A percentile compares a stretch with the other conserved stretches of the same genome.
Evolutionary conservation across 345 rosid genomes (phyloP).

Genomic region (Acer saccharum): DNA sequence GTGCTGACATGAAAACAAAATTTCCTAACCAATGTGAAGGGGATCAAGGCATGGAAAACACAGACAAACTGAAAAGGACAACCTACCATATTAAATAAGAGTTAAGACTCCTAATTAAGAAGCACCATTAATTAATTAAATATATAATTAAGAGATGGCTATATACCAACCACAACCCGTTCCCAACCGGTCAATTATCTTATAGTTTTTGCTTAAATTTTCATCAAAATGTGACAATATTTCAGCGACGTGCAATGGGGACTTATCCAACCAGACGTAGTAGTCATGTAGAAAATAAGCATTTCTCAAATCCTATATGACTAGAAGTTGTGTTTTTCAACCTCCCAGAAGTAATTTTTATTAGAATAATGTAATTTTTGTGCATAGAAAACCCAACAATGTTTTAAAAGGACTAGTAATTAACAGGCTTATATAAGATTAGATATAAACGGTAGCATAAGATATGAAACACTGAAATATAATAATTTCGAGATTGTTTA

Average conservation of each 20-base stretch:
- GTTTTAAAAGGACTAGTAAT: neutral
- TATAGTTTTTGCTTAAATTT: neutral
- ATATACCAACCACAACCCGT: neutral
- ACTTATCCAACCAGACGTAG: neutral
- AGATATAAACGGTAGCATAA: no score
- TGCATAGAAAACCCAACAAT: neutral
- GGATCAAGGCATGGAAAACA: neutral
- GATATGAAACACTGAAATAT: no score
- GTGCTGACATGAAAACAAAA: neutral
- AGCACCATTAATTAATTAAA: no score
- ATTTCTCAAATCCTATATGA: neutral
- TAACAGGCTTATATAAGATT: no score
- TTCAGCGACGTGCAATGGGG: neutral
- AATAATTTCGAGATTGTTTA: no score
- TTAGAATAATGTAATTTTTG: neutral
- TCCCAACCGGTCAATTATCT: neutral
- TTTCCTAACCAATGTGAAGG: neutral
- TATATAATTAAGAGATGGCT: no score
- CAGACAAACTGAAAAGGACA: slow-evolving; percentile 2
- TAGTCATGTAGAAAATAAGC: neutral
- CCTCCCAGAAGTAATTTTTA: neutral
- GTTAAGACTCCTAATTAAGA: neutral
- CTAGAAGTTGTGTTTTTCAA: no score
- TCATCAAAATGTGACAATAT: neutral
- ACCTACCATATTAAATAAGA: neutral